These are phyloP conservation scores for Salix arbutifolia DNA, from an alignment of 345 rosid species.

Conservation along the genomic window DNA sequence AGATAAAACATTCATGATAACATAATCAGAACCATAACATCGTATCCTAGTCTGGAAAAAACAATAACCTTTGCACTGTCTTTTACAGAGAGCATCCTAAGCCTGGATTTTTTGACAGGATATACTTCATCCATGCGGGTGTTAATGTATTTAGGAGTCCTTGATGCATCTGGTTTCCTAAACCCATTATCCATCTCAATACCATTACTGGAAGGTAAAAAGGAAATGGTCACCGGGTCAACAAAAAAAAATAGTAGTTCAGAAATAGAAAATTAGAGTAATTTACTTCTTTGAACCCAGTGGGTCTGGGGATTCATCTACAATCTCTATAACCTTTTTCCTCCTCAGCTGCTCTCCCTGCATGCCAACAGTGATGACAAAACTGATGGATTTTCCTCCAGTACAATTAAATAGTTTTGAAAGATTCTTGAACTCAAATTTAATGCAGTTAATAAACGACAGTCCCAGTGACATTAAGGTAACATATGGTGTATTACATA, in stretches of 20 bases:
- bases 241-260: neutral
- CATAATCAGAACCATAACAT: neutral
- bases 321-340: slow-evolving; percentile 43
- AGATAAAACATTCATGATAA: neutral
- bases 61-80: slow-evolving; percentile 61
- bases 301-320: slow-evolving; percentile 43
- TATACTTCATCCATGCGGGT: slow-evolving; percentile 69
- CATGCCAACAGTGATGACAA: slow-evolving; percentile 12
- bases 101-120: slow-evolving; percentile 73
- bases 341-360: slow-evolving; percentile 86
- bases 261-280: neutral
- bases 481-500: neutral
- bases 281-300: slow-evolving; percentile 42
- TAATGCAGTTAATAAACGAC: neutral
- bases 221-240: slow-evolving; percentile 9
- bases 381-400: neutral
- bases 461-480: neutral
- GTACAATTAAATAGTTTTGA: neutral
- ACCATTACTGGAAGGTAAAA: slow-evolving; percentile 17
- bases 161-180: slow-evolving; percentile 47
- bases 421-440: neutral
- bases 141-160: slow-evolving; percentile 61
- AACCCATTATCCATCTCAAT: slow-evolving; percentile 36
- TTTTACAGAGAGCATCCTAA: slow-evolving; percentile 47
- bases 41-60: neutral